phyloP scores from a whole-genome alignment of 2,329 filamentous ascomycete genomes.

The Epichloe sibirici region DNA sequence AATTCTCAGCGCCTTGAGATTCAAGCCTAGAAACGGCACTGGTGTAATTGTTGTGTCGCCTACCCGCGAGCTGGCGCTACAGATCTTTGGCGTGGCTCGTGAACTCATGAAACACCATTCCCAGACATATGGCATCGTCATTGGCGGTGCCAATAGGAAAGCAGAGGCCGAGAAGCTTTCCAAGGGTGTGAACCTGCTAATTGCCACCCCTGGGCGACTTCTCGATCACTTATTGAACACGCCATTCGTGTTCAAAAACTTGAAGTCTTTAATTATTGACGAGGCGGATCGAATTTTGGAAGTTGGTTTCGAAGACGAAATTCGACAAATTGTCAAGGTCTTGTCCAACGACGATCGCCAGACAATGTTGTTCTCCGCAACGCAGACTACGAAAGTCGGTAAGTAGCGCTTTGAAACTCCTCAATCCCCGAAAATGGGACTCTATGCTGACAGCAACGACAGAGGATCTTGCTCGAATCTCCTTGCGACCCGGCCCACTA shows the following conservation, averaged over 20 bases:
- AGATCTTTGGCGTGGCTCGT: slow-evolving; percentile 89
- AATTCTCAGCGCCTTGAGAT: slow-evolving; percentile 78
- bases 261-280: slow-evolving; percentile 86
- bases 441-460: background rate
- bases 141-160: slow-evolving; percentile 81
- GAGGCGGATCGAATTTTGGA: slow-evolving; percentile 95
- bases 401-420: slow-evolving; percentile 6
- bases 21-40: slow-evolving; percentile 89
- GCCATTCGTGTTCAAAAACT: slow-evolving; percentile 82
- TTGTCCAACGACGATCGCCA: slow-evolving; percentile 77
- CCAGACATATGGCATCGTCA: slow-evolving; percentile 91
- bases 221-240: slow-evolving; percentile 94
- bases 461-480: slow-evolving; percentile 90
- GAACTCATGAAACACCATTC: slow-evolving; percentile 90
- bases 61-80: slow-evolving; percentile 84
- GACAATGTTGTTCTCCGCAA: slow-evolving; percentile 97
- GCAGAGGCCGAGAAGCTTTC: slow-evolving; percentile 88
- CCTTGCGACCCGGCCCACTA: slow-evolving; percentile 75
- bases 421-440: background rate
- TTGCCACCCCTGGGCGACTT: slow-evolving; percentile 84
- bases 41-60: slow-evolving; percentile 89
- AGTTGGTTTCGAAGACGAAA: slow-evolving; percentile 97
- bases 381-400: slow-evolving; percentile 87
- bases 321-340: slow-evolving; percentile 93
- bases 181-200: slow-evolving; percentile 89